These are phyloP conservation scores for Schwanniomyces yamadae DNA, from an alignment of 805 yeast genomes.

Conservation along the genomic window DNA sequence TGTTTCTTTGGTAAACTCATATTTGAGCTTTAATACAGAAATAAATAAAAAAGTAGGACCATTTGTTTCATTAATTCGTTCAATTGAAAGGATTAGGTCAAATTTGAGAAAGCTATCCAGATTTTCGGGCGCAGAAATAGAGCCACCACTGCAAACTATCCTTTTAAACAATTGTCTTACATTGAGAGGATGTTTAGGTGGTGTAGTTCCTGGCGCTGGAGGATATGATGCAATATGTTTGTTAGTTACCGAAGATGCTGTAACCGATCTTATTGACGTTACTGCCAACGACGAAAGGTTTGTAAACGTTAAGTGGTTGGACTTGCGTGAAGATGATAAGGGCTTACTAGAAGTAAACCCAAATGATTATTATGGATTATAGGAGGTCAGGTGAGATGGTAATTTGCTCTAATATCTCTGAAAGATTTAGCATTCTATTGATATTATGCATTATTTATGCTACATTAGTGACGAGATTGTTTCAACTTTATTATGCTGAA, in stretches of 20 bases:
- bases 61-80: constrained; percentile 32
- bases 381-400: too few relatives aligned
- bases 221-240: constrained; percentile 92
- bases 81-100: constrained; percentile 53
- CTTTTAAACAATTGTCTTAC: constrained; percentile 52
- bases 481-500: too few relatives aligned
- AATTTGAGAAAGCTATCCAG: constrained; percentile 60
- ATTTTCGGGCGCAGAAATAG: constrained; percentile 79
- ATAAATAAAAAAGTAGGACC: constrained; percentile 1
- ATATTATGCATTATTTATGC: too few relatives aligned
- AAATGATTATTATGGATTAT: constrained; percentile 25
- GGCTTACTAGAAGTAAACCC: constrained; percentile 56
- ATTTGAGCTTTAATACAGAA: constrained; percentile 5
- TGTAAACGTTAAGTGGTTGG: constrained; percentile 61
- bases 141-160: constrained; percentile 73
- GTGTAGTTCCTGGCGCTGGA: constrained; percentile 99
- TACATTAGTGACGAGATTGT: too few relatives aligned
- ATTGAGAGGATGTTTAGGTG: constrained; percentile 80
- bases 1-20: not conserved
- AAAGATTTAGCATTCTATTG: too few relatives aligned
- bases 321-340: constrained; percentile 57
- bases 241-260: constrained; percentile 51
- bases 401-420: too few relatives aligned
- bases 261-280: constrained; percentile 23
- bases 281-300: constrained; percentile 30